Evolutionary conservation across 2,329 filamentous ascomycete genomes (phyloP).

Genomic region (Colletotrichum brevisporum): DNA sequence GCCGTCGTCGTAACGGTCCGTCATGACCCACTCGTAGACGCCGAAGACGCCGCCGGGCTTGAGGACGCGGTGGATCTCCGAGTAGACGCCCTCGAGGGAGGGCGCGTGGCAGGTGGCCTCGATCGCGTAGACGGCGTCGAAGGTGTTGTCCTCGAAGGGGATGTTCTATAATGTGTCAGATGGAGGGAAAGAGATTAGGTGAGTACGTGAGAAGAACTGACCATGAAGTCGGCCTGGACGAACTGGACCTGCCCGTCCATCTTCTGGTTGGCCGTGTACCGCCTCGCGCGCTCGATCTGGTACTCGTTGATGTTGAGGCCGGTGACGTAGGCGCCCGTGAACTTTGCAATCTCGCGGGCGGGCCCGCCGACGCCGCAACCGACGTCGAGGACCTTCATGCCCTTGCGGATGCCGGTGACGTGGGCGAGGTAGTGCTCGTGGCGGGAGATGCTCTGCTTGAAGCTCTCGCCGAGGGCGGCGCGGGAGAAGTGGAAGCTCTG

Average conservation of each 20-base stretch:
- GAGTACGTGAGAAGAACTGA: conserved; percentile 45
- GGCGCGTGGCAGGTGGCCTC: conserved; percentile 97
- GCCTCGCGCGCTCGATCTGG: conserved; percentile 93
- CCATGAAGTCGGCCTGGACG: conserved; percentile 98
- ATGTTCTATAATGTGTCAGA: conserved; percentile 8
- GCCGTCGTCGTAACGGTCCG: conserved; percentile 90
- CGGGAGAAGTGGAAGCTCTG: conserved; percentile 98
- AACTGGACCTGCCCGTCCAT: conserved; percentile 85
- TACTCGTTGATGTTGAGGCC: conserved; percentile 99
- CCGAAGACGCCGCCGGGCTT: conserved; percentile 97
- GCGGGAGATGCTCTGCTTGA: conserved; percentile 91
- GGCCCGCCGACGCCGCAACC: conserved; percentile 97
- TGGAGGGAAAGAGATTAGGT: too few relatives aligned
- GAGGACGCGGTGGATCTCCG: conserved; percentile 92
- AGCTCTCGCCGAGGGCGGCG: conserved; percentile 87
- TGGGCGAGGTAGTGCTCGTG: conserved; percentile 98
- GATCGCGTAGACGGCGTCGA: conserved; percentile 97
- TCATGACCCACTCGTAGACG: conserved; percentile 99
- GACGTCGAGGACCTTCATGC: conserved; percentile 93
- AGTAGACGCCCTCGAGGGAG: conserved; percentile 90
- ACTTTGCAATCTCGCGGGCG: conserved; percentile 95
- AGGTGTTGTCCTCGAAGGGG: conserved; percentile 87
- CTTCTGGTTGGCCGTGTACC: conserved; percentile 86
- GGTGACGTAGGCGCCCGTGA: conserved; percentile 89
- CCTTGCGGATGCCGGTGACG: conserved; percentile 86